These are phyloP conservation scores for Cardamine chenopodiifolia DNA, from an alignment of 345 rosid species.

Conservation along the genomic window DNA sequence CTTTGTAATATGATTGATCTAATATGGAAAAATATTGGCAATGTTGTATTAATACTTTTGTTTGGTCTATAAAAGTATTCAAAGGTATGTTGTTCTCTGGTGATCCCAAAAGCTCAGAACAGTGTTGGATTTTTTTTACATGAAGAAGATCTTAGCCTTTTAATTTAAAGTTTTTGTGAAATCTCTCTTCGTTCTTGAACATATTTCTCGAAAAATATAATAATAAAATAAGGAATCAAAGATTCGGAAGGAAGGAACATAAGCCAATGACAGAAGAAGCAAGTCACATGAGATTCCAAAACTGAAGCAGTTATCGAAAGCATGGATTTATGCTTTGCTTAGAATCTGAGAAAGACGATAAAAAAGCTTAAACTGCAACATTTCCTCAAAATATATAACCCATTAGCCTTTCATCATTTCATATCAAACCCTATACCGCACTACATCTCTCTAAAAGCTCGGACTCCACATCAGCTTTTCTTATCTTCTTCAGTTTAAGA, in stretches of 20 bases:
- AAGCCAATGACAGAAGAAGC: conserved; percentile 33
- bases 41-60: conserved; percentile 39
- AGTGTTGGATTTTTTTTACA: conserved; percentile 17
- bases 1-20: conserved; percentile 33
- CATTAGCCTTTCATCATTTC: conserved; percentile 20
- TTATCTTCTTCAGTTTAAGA: conserved; percentile 12
- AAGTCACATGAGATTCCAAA: conserved; percentile 43
- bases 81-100: conserved; percentile 30
- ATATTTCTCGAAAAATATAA: neutral
- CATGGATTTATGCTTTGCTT: conserved; percentile 67
- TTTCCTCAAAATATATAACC: conserved; percentile 56
- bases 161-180: neutral
- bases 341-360: conserved; percentile 45
- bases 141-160: conserved; percentile 35
- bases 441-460: neutral
- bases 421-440: conserved; percentile 30
- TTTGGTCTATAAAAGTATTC: conserved; percentile 38
- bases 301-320: conserved; percentile 32
- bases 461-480: neutral
- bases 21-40: conserved; percentile 16
- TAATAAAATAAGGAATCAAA: neutral
- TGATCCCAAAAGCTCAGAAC: conserved; percentile 27
- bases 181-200: conserved; percentile 27
- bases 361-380: conserved; percentile 68
- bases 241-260: conserved; percentile 39